phyloP scores from a whole-genome alignment of 768 basidiomycete species.

The Termitomyces eurrhizus region DNA sequence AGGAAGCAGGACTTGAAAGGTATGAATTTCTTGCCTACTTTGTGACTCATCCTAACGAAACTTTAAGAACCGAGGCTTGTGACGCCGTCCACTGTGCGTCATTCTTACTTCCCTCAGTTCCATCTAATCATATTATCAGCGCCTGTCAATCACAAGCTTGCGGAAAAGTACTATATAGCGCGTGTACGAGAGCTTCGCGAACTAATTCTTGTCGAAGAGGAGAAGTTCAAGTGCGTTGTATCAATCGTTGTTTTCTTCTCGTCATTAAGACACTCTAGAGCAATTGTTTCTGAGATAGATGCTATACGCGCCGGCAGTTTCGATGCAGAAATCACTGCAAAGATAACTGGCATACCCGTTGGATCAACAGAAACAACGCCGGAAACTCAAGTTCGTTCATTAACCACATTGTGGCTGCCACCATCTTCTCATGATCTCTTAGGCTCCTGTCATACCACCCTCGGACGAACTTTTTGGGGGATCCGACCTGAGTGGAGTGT shows the following conservation, averaged over 20 bases:
- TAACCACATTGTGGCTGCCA: not conserved
- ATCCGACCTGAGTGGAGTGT: constrained; percentile 33
- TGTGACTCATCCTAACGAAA: constrained; percentile 1
- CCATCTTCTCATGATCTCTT: not conserved
- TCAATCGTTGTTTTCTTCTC: not conserved
- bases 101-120: not conserved
- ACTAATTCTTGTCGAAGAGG: constrained; percentile 72
- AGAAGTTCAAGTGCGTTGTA: constrained; percentile 64
- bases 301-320: constrained; percentile 66
- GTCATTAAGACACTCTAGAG: constrained; percentile 32
- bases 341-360: constrained; percentile 18
- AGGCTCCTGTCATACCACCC: constrained; percentile 9
- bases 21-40: constrained; percentile 27
- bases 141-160: constrained; percentile 60
- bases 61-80: constrained; percentile 47
- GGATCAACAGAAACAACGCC: constrained; percentile 3
- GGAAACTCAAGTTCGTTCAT: constrained; percentile 1
- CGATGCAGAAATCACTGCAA: constrained; percentile 48
- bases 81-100: constrained; percentile 47
- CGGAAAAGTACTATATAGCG: constrained; percentile 67
- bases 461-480: constrained; percentile 25
- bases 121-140: constrained; percentile 38
- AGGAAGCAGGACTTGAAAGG: constrained; percentile 62
- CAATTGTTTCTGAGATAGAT: constrained; percentile 69
- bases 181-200: constrained; percentile 69